Evolutionary conservation across 1,284 basidiomycete genomes (phyloP), one percentile per base, ranked within the genome.

Genomic region (Thecaphora frezii): DNA sequence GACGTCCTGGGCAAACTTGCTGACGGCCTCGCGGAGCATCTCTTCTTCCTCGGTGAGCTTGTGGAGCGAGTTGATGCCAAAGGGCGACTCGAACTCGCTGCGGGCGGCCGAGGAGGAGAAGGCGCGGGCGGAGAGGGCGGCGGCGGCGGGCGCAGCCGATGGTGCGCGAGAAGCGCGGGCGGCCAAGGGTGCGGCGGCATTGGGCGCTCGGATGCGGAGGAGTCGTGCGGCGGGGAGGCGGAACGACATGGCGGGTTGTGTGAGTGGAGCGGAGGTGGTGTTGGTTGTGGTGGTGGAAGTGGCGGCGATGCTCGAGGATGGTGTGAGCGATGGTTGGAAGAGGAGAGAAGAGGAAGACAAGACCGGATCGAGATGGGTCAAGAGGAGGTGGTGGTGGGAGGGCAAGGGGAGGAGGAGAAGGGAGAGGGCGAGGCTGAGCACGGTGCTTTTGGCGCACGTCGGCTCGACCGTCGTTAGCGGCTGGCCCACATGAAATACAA

Each of bases 1-100:
- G 30, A 94, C 87, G 52, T 97, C 92, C 57, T 86, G 83, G 0
- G 94, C 91, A 70, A 97, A 97, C 51, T 69, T 69, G 41, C 66
- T 66, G 43, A 70, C 72, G 19, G 71, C 66, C 13, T 78, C 76
- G 42, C 72, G 69, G n/a, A 78, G 71, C 76, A 78, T 78, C 51
- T 71, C 59, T 48, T 78, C 76, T 47, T 78, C 76, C 44, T 78
- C 75, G 33, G 73, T 68, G 44, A 66, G 55, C 64, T 74, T 76
- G 56, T 51, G 24, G 40, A 78, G 69, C 44, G 76, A 78, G 69
- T 78, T 78, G 51, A 74, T 51, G 40, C 76, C 76, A 22, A 70
- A 77, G 18, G 75, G 75, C 19, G 61, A 69, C 46, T 77, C 76
- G 42, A 66, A 73, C 36, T 78, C 76, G 23, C 58, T 45, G 37